Evolutionary conservation across 345 rosid species (phyloP).

Genomic region (Fremontodendron californicum): DNA sequence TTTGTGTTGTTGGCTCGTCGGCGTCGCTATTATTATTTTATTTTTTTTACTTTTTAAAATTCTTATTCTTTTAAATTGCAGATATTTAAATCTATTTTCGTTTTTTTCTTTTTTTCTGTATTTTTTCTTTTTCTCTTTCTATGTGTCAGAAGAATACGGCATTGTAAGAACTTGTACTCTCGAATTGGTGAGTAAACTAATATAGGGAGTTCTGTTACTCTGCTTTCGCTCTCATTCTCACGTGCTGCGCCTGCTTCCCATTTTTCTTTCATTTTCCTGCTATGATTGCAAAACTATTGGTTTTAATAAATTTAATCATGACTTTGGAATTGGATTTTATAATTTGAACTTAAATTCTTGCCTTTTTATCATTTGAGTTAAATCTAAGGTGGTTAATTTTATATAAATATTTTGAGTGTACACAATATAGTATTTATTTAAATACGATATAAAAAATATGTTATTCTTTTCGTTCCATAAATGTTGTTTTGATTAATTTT

Average conservation of each 20-base stretch:
- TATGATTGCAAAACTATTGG: too few relatives aligned
- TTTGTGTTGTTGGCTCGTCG: slow-evolving; percentile 36
- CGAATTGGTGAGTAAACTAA: not conserved
- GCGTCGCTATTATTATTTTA: slow-evolving; percentile 22
- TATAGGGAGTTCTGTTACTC: not conserved
- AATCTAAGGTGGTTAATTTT: too few relatives aligned
- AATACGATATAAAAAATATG: too few relatives aligned
- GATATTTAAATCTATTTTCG: not conserved
- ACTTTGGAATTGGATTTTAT: too few relatives aligned
- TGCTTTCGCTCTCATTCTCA: not conserved
- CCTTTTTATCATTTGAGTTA: too few relatives aligned
- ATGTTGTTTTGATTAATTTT: too few relatives aligned
- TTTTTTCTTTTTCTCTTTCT: not conserved
- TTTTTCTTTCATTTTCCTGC: not conserved
- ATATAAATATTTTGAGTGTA: too few relatives aligned
- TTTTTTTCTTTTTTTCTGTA: not conserved
- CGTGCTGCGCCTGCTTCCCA: not conserved
- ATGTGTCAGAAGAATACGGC: slow-evolving; percentile 25
- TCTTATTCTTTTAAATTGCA: not conserved
- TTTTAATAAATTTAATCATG: too few relatives aligned
- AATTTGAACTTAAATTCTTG: too few relatives aligned
- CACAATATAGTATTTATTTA: too few relatives aligned
- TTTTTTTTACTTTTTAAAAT: too few relatives aligned
- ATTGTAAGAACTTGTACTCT: slow-evolving; percentile 20
- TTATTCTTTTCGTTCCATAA: too few relatives aligned